Percentiles rank a stretch among this genome's conserved stretches.
These are phyloP conservation scores for Aspergillus tubingensis DNA, from an alignment of 2,329 filamentous ascomycete species.

Conservation along the genomic window DNA sequence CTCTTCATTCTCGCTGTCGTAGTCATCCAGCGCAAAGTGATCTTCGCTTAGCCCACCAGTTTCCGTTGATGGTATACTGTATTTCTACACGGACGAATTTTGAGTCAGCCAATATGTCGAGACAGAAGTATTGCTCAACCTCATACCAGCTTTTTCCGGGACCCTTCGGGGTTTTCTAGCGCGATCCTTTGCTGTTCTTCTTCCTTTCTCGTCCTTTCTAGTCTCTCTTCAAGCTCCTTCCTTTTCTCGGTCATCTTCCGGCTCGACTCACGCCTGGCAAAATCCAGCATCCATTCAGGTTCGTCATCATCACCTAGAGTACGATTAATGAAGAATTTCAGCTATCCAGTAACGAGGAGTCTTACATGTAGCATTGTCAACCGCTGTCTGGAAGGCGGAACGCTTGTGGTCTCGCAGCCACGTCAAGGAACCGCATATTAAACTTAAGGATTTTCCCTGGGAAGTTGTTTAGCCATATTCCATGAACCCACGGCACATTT, in stretches of 20 bases:
- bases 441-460: conserved; percentile 83
- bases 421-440: conserved; percentile 85
- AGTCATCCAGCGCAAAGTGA: conserved; percentile 75
- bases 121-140: not conserved
- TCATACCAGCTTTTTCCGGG: conserved; percentile 49
- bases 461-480: not conserved
- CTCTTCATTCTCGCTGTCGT: conserved; percentile 63
- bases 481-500: not conserved
- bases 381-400: conserved; percentile 56
- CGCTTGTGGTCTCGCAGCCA: conserved; percentile 86
- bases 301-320: conserved; percentile 65
- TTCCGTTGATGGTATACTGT: conserved; percentile 21
- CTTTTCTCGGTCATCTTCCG: conserved; percentile 66
- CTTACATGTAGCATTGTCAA: conserved; percentile 50
- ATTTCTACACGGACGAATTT: conserved; percentile 28
- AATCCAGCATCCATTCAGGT: conserved; percentile 81
- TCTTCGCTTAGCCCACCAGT: conserved; percentile 55
- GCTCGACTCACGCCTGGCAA: conserved; percentile 68
- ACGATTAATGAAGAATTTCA: conserved; percentile 3
- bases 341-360: conserved; percentile 18
- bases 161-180: conserved; percentile 50
- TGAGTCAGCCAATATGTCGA: not conserved
- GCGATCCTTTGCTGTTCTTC: conserved; percentile 62
- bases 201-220: conserved; percentile 63
- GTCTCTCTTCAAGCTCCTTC: conserved; percentile 71